phyloP scores from a whole-genome alignment of 164 flowering plant species.

The Brasenia schreberi region DNA sequence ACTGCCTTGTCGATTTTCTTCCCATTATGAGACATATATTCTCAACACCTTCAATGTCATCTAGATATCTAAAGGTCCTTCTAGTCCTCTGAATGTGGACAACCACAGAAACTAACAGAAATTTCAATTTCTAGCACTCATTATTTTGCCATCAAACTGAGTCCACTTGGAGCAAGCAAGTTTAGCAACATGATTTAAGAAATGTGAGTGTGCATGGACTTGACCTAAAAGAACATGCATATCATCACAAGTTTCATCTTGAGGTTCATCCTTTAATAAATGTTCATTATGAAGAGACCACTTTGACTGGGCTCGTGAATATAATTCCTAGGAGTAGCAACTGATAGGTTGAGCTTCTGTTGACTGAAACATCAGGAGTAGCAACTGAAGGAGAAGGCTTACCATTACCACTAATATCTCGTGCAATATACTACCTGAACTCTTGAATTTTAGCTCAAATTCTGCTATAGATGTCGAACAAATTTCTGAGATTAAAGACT shows the following conservation, averaged over 20 bases:
- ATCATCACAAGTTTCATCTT: slow-evolving; percentile 16
- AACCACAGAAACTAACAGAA: too few species aligned
- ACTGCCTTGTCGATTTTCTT: too few species aligned
- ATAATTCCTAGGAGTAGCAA: too few species aligned
- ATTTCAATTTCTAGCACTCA: too few species aligned
- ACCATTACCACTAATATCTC: slow-evolving; percentile 30
- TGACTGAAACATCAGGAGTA: slow-evolving; percentile 6
- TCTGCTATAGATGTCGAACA: slow-evolving; percentile 75
- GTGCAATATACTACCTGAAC: slow-evolving; percentile 42
- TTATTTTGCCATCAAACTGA: too few species aligned
- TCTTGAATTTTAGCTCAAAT: slow-evolving; percentile 64
- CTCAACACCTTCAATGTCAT: too few species aligned
- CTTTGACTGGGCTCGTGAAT: too few species aligned
- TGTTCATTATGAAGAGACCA: slow-evolving; percentile 4
- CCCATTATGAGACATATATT: too few species aligned
- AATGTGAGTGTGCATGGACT: slow-evolving; percentile 43
- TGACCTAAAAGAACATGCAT: slow-evolving; percentile 30
- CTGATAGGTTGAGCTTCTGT: neutral
- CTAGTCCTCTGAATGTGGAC: too few species aligned
- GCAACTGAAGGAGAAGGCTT: slow-evolving; percentile 18
- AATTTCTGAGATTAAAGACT: slow-evolving; percentile 44
- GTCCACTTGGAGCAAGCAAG: slow-evolving; percentile 41
- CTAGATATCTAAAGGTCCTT: too few species aligned
- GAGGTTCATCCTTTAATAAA: slow-evolving; percentile 3
- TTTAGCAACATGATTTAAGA: slow-evolving; percentile 59